These are phyloP conservation scores for Penium margaritaceum DNA, from an alignment of 139 green algal genomes.

Conservation along the genomic window DNA sequence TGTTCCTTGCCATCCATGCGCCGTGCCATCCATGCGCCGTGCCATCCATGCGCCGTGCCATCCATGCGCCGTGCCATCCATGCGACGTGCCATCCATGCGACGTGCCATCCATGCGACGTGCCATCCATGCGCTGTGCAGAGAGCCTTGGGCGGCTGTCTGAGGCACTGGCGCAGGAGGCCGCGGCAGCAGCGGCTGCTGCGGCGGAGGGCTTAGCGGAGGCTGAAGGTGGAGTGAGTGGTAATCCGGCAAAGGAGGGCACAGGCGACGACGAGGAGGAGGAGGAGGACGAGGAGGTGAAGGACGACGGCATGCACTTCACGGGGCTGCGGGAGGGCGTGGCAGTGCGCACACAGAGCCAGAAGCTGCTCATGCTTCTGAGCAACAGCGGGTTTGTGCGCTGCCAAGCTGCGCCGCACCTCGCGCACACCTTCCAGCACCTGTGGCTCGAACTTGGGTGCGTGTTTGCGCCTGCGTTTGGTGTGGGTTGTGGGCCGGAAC, in stretches of 20 bases:
- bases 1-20: no score
- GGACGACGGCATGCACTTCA: neutral
- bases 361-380: slow-evolving; percentile 40
- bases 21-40: no score
- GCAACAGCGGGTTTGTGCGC: slow-evolving; percentile 29
- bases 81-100: no score
- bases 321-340: slow-evolving; percentile 31
- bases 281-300: neutral
- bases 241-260: slow-evolving; percentile 1
- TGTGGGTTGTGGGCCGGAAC: no score
- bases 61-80: no score
- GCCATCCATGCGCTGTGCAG: slow-evolving; percentile 7
- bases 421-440: slow-evolving; percentile 29
- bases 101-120: no score
- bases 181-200: no score
- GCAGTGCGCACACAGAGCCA: slow-evolving; percentile 19
- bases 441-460: slow-evolving; percentile 16
- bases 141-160: slow-evolving; percentile 23
- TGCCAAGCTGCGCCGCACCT: slow-evolving; percentile 12
- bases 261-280: slow-evolving; percentile 2
- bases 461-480: neutral
- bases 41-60: no score
- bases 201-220: no score
- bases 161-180: slow-evolving; percentile 6
- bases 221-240: no score